Evolutionary conservation across 2,329 filamentous ascomycete genomes (phyloP).

Genomic region (Arachnopeziza araneosa): DNA sequence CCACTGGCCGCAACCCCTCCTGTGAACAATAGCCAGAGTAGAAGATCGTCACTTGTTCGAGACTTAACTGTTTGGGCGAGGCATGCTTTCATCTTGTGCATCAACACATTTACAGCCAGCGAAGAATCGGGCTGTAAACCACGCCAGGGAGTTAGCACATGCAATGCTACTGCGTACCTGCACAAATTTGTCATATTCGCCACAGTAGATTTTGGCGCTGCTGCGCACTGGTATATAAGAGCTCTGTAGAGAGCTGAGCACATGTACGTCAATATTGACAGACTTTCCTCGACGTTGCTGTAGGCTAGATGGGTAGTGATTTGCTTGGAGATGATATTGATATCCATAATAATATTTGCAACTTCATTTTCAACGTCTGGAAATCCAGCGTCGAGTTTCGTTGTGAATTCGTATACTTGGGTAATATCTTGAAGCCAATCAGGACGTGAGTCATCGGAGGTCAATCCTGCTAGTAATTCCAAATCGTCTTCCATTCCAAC

Average conservation of each 20-base stretch:
- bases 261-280: not conserved
- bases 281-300: not conserved
- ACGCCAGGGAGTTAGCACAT: constrained; percentile 13
- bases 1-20: constrained; percentile 7
- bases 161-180: not conserved
- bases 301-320: not conserved
- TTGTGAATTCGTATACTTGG: not conserved
- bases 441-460: not conserved
- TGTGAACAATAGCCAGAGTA: constrained; percentile 10
- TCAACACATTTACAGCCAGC: constrained; percentile 8
- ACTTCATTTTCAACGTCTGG: not conserved
- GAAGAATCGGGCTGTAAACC: constrained; percentile 9
- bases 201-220: not conserved
- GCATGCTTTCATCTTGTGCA: constrained; percentile 8
- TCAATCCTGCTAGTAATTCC: not conserved
- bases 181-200: not conserved
- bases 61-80: not conserved
- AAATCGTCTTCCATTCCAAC: not conserved
- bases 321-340: not conserved
- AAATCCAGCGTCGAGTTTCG: not conserved
- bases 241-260: not conserved
- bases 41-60: not conserved
- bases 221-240: constrained; percentile 2
- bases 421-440: not conserved
- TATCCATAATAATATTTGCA: not conserved